Conservation (phyloP, 768 basidiomycete genomes). For the Ramaria sp. region DNA sequence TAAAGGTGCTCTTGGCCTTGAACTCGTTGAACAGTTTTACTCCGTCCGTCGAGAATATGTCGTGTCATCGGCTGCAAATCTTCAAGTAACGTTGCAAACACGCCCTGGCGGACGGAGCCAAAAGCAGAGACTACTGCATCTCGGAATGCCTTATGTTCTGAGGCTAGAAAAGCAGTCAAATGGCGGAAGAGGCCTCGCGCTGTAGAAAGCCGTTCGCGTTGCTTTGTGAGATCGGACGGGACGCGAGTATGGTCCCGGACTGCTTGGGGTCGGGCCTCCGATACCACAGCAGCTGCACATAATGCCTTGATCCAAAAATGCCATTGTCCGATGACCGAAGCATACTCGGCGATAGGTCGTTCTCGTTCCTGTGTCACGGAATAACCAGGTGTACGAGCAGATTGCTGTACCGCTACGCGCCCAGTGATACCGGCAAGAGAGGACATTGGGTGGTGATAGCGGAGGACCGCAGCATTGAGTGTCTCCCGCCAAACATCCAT, state of each 20-base stretch:
- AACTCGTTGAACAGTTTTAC: constrained; percentile 44
- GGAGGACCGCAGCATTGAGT: constrained; percentile 54
- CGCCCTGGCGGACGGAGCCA: constrained; percentile 69
- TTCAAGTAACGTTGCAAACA: constrained; percentile 74
- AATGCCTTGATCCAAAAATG: constrained; percentile 73
- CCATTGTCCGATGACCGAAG: constrained; percentile 62
- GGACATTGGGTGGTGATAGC: constrained; percentile 63
- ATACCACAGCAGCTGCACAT: constrained; percentile 67
- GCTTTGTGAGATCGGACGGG: constrained; percentile 64
- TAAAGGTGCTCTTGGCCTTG: constrained; percentile 71
- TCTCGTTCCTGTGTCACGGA: constrained; percentile 29
- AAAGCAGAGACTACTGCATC: constrained; percentile 83
- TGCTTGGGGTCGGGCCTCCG: constrained; percentile 47
- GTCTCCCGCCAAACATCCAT: constrained; percentile 48
- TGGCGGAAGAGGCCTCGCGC: constrained; percentile 77
- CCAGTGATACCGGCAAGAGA: constrained; percentile 62
- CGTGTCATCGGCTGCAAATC: constrained; percentile 72
- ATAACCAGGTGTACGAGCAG: constrained; percentile 25
- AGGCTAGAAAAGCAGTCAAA: constrained; percentile 78
- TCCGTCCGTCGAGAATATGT: constrained; percentile 73
- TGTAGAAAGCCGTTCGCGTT: constrained; percentile 73
- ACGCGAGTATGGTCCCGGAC: constrained; percentile 60
- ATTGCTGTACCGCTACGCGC: constrained; percentile 33
- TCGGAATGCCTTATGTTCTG: constrained; percentile 73
- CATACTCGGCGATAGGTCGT: constrained; percentile 46